Evolutionary conservation across 2,329 filamentous ascomycete species (phyloP), one percentile per base, ranked within the genome.

Genomic region (Ophiostoma himal-ulmi): DNA sequence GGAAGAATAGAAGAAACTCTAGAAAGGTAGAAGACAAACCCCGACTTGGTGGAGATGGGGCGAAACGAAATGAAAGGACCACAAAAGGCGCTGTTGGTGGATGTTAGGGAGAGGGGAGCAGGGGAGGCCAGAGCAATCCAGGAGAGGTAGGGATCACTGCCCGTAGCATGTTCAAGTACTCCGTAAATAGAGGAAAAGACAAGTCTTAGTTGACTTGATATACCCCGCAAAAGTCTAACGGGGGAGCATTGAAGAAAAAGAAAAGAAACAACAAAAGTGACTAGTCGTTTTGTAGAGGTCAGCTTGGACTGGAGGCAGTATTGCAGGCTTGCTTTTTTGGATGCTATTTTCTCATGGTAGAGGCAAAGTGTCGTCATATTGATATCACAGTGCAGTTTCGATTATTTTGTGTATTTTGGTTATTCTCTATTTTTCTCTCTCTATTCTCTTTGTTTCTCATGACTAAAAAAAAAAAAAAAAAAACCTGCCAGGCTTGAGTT

Each of bases 1-100:
- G 26, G 8, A 62, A 34, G 11, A 20, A n/a, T 62, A 17, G 26
- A 34, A 39, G 30, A 39, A 65, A 17, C 62, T n/a, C 37, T 26
- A 52, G 30, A 52, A 36, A 44, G 4, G 30, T 4, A 30, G 2
- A 30, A 30, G 30, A 48, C 22, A 54, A 14, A 39, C 44, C 44
- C 44, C 44, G 52, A 54, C 52, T 26, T n/a, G 54, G 70, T 69
- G 70, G 69, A n/a, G 69, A 62, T 62, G 30, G 70, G n/a, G 39
- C 52, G 54, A 71, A 71, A 71, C 70, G 70, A 71, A 57, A 71
- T 71, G 70, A 70, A 68, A 71, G 70, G 70, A 71, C 68, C 54
- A 69, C 22, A 69, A 62, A 69, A 65, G 54, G 52, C n/a, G 41
- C 22, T 22, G 17, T 68, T 68, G 36, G 41, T 44, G 41, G 41